These are phyloP conservation scores for Dactylorhiza incarnata DNA, from an alignment of 106 monocot genomes.

Conservation along the genomic window DNA sequence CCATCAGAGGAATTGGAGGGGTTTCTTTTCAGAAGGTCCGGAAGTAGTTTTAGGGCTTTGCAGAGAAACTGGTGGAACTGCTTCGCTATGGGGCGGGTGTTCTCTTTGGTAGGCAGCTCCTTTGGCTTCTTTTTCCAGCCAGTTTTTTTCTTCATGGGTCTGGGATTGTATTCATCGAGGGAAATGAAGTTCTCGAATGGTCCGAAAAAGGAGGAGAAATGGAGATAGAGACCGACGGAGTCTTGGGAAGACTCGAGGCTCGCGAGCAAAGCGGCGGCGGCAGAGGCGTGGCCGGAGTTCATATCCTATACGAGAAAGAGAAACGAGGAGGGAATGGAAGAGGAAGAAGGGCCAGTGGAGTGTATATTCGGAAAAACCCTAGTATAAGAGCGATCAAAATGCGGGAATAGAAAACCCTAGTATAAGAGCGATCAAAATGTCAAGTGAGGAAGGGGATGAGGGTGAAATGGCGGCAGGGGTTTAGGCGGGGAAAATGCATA, in stretches of 20 bases:
- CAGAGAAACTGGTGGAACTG: constrained; percentile 56
- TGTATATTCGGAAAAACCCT: no score
- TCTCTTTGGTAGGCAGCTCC: background rate
- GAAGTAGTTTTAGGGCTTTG: constrained; percentile 39
- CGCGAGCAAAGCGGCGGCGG: background rate
- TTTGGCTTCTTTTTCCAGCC: constrained; percentile 16
- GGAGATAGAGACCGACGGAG: constrained; percentile 18
- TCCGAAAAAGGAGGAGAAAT: constrained; percentile 26
- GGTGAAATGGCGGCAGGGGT: no score
- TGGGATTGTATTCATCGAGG: constrained; percentile 18
- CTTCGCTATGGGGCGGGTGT: constrained; percentile 48
- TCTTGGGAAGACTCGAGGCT: background rate
- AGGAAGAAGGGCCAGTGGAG: background rate
- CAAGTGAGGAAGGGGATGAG: no score
- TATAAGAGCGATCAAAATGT: no score
- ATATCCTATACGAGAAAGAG: constrained; percentile 1
- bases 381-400: no score
- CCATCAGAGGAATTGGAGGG: background rate
- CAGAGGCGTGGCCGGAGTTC: background rate
- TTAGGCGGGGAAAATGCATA: no score
- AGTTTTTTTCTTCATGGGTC: background rate
- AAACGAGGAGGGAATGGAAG: background rate
- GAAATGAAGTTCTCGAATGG: constrained; percentile 32
- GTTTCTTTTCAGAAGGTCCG: constrained; percentile 21
- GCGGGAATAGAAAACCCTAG: no score